Conservation (phyloP, 2,329 filamentous ascomycete species). For the Ceratocystis ficicola region DNA sequence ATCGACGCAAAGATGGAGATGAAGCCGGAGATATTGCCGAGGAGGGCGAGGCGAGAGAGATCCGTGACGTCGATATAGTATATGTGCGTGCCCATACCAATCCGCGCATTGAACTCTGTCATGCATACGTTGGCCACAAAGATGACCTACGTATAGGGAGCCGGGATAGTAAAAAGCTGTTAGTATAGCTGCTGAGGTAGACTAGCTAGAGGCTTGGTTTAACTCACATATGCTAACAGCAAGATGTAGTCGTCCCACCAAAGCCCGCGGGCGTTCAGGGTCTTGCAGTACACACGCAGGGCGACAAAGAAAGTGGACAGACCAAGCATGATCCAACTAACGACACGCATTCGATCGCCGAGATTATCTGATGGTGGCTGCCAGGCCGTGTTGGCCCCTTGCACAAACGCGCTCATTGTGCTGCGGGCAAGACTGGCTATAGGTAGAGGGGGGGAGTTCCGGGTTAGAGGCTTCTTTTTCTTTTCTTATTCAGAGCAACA, state of each 20-base stretch:
- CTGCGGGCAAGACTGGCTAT: background rate
- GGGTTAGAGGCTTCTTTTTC: background rate
- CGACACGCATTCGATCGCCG: constrained; percentile 20
- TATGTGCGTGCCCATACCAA: constrained; percentile 24
- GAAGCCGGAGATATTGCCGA: constrained; percentile 24
- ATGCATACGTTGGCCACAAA: constrained; percentile 22
- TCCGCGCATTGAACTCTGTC: constrained; percentile 16
- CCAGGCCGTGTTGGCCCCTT: background rate
- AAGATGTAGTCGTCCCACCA: constrained; percentile 28
- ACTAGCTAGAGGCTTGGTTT: background rate
- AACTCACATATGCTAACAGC: constrained; percentile 26
- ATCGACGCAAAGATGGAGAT: constrained; percentile 26
- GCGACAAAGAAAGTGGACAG: constrained; percentile 24
- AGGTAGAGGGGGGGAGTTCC: background rate
- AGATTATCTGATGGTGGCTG: constrained; percentile 19
- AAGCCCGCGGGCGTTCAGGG: constrained; percentile 24
- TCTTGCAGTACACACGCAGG: constrained; percentile 26
- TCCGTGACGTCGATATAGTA: constrained; percentile 17
- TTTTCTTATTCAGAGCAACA: background rate
- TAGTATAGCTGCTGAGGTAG: background rate
- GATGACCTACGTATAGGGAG: constrained; percentile 12
- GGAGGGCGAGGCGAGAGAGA: constrained; percentile 10
- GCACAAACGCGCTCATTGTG: constrained; percentile 19
- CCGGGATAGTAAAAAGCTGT: background rate
- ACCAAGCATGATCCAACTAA: constrained; percentile 24